These are phyloP conservation scores for Echium plantagineum DNA, from an alignment of 257 asterid genomes.

Conservation along the genomic window DNA sequence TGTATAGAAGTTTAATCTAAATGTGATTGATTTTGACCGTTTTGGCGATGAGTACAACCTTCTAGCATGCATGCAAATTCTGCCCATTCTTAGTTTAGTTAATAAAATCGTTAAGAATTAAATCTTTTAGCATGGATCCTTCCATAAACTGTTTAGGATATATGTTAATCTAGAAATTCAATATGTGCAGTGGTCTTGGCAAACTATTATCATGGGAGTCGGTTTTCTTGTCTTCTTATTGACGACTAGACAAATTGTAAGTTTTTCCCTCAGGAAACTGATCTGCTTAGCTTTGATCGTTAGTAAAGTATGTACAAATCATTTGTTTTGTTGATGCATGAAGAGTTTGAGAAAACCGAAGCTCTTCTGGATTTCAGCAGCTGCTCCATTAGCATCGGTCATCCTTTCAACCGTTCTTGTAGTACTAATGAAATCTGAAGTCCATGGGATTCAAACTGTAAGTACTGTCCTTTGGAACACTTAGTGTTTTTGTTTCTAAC, in stretches of 20 bases:
- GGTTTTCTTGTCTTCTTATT: constrained; percentile 48
- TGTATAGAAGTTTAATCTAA: not conserved
- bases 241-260: constrained; percentile 52
- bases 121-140: no score
- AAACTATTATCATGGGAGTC: constrained; percentile 63
- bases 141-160: not conserved
- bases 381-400: constrained; percentile 73
- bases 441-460: constrained; percentile 52
- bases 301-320: constrained; percentile 22
- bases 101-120: no score
- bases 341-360: constrained; percentile 71
- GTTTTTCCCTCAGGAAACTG: constrained; percentile 8
- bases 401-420: constrained; percentile 61
- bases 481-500: constrained; percentile 8
- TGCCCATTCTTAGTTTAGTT: no score
- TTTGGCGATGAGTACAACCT: no score
- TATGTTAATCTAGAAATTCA: constrained; percentile 18
- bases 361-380: constrained; percentile 82
- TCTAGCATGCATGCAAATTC: no score
- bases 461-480: constrained; percentile 11
- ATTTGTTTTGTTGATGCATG: constrained; percentile 12
- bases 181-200: constrained; percentile 75
- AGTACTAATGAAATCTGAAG: constrained; percentile 45
- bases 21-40: no score
- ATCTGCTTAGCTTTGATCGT: constrained; percentile 7